A percentile compares a stretch with the other conserved stretches of the same genome.
phyloP scores from a whole-genome alignment of 1,284 basidiomycete genomes.

The Erythrobasidium hasegawianum region DNA sequence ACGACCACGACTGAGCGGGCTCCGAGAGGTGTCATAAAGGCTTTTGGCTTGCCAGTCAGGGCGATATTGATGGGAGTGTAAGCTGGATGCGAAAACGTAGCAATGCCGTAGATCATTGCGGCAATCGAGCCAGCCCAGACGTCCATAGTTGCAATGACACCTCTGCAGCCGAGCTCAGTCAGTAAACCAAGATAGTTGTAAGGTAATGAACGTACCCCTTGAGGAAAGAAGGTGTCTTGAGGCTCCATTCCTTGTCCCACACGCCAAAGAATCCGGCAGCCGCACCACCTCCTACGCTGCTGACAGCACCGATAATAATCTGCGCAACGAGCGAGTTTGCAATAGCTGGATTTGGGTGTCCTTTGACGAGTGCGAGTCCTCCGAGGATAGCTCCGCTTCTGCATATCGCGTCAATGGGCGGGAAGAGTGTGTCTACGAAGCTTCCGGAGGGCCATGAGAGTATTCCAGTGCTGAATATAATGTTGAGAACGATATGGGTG shows the following conservation, averaged over 20 bases:
- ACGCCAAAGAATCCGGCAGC: slow-evolving; percentile 35
- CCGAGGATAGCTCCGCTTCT: slow-evolving; percentile 26
- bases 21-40: slow-evolving; percentile 33
- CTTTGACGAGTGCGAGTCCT: slow-evolving; percentile 8
- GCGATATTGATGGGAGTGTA: slow-evolving; percentile 27
- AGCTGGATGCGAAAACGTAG: slow-evolving; percentile 31
- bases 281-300: slow-evolving; percentile 24
- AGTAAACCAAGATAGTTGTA: background rate
- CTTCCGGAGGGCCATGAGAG: slow-evolving; percentile 20
- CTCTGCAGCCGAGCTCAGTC: background rate
- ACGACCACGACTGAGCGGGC: slow-evolving; percentile 25
- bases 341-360: slow-evolving; percentile 27
- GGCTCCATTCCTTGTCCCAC: slow-evolving; percentile 34
- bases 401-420: slow-evolving; percentile 33
- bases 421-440: slow-evolving; percentile 25
- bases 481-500: slow-evolving; percentile 17
- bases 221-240: slow-evolving; percentile 35
- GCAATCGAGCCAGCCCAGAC: slow-evolving; percentile 34
- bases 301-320: slow-evolving; percentile 34
- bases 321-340: slow-evolving; percentile 24
- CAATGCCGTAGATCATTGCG: slow-evolving; percentile 32
- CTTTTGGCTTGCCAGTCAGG: slow-evolving; percentile 25
- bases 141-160: slow-evolving; percentile 35
- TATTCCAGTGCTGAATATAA: slow-evolving; percentile 13
- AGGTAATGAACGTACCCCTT: slow-evolving; percentile 27